phyloP scores from a whole-genome alignment of 2,329 filamentous ascomycete species.

The Graphiopsis chlorocephala region DNA sequence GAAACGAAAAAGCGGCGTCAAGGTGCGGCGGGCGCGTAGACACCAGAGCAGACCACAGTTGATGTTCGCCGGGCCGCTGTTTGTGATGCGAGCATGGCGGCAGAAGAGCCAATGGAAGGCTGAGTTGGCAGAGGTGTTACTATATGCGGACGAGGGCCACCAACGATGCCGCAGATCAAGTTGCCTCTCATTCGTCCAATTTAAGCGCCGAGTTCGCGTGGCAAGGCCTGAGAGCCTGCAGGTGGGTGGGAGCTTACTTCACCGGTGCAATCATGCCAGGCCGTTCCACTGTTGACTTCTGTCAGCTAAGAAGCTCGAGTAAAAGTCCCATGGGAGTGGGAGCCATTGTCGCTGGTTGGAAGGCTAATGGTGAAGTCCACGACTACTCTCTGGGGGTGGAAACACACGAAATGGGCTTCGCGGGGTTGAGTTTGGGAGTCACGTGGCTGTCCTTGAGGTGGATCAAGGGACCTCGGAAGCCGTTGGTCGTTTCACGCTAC shows the following conservation, averaged over 20 bases:
- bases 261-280: constrained; percentile 1
- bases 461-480: neutral
- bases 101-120: constrained; percentile 11
- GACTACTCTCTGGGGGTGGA: neutral
- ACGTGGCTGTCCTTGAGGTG: neutral
- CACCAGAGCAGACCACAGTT: neutral
- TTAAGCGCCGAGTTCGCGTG: constrained; percentile 7
- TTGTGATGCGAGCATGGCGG: constrained; percentile 16
- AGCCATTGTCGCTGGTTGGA: neutral
- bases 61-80: constrained; percentile 15
- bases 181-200: constrained; percentile 4
- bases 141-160: neutral
- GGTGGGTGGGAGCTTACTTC: neutral
- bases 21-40: constrained; percentile 16
- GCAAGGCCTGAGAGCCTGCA: neutral
- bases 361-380: constrained; percentile 1
- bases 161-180: constrained; percentile 6
- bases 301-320: neutral
- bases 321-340: neutral
- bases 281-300: neutral
- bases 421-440: neutral
- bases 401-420: neutral
- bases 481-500: neutral
- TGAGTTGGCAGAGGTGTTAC: neutral
- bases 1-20: constrained; percentile 13